Evolutionary conservation across 306 rosid species (phyloP), one percentile per base, ranked within the genome.

Genomic region (Rubus parviflorus): DNA sequence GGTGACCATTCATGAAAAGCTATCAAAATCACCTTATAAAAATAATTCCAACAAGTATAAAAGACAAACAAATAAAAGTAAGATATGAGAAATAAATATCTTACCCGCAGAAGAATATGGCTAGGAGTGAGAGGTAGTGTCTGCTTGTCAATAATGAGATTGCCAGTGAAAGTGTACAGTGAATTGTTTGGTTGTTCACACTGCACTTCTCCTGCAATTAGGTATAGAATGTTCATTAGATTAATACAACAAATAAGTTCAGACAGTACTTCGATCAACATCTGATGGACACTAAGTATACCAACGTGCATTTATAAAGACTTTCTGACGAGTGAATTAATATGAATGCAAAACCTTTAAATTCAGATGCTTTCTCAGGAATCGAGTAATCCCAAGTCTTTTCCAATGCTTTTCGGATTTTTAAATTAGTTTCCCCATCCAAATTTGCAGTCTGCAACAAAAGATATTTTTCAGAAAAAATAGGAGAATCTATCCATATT

Each of bases 161-260:
- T 94, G 79, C 97, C 97, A 3, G 97, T 90, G 83, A 92, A 94
- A 83, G 97, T 94, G 86, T 94, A 92, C 72, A 94, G 75, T 23
- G 98, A 94, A 89, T 92, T 94, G 87, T 94, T 94, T 60, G 98
- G 97, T 66, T 94, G 98, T 80, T 94, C 97, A 63, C 98, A 90
- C 83, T 94, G 92, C 87, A 92, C 76, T 92, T 94, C 98, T 74
- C 98, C 98, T 94, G 84, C 82, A 88, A 72, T 73, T 74, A 70
- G 58, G n/a, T 17, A 79, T 40, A 52, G 40, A 75, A 68, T 25
- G 25, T 23, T 48, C 40, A 56, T 86, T 64, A 83, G 41, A 53
- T 48, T 38, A 37, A 13, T 48, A 68, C 4, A 37, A 20, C 51
- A 42, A 17, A 30, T 14, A 13, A 62, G 19, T 74, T 74, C 16